A percentile compares a stretch with the other conserved stretches of the same genome.
Conservation (phyloP, 352 stramenopile species). For the Elongisporangium anandrum region DNA sequence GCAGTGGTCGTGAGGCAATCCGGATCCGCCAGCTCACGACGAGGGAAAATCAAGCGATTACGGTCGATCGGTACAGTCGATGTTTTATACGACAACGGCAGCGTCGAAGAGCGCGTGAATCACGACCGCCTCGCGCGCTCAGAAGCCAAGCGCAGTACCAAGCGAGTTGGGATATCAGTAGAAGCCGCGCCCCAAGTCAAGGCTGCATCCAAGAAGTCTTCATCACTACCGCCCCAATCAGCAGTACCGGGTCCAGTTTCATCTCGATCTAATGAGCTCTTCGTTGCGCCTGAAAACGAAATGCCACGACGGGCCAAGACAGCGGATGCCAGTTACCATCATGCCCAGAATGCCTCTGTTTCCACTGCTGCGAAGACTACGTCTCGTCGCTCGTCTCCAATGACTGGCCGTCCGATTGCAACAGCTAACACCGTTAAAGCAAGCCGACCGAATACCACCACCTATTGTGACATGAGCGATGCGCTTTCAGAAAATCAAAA, state of each 20-base stretch:
- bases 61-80: conserved; percentile 41
- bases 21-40: conserved; percentile 8
- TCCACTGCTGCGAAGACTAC: neutral
- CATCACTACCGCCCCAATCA: conserved; percentile 1
- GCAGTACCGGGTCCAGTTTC: neutral
- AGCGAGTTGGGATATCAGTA: conserved; percentile 2
- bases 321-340: neutral
- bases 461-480: conserved; percentile 41
- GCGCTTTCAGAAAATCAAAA: conserved; percentile 45
- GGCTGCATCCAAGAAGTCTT: neutral
- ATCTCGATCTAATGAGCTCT: neutral
- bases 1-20: conserved; percentile 22
- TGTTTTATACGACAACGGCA: conserved; percentile 47
- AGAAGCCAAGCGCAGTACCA: conserved; percentile 3
- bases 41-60: conserved; percentile 38
- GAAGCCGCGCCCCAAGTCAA: neutral
- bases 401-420: conserved; percentile 9
- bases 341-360: neutral
- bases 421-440: conserved; percentile 8
- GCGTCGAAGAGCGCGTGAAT: conserved; percentile 38
- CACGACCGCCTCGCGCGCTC: conserved; percentile 27
- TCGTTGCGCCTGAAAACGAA: neutral
- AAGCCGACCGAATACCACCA: conserved; percentile 7
- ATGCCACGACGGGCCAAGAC: neutral
- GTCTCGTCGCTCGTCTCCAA: neutral